Conservation (phyloP, 2,329 filamentous ascomycete genomes). For the Mollisiaceae sp. region DNA sequence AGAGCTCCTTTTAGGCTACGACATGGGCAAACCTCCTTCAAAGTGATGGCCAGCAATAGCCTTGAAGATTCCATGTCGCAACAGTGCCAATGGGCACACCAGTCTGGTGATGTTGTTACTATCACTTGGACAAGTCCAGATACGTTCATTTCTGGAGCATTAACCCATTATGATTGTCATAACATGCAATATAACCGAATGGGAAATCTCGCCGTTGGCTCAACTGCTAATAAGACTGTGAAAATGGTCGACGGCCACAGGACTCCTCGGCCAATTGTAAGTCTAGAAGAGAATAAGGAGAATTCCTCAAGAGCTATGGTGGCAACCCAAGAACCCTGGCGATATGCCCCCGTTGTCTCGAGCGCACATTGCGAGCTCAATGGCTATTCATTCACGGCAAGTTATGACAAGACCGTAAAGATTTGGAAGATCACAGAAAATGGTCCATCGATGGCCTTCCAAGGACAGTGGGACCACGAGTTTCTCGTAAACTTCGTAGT, state of each 20-base stretch:
- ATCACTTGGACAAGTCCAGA: conserved; percentile 60
- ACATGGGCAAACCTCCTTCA: conserved; percentile 32
- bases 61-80: conserved; percentile 58
- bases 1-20: conserved; percentile 26
- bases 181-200: conserved; percentile 72
- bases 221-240: conserved; percentile 50
- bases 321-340: conserved; percentile 64
- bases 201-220: conserved; percentile 65
- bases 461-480: conserved; percentile 60
- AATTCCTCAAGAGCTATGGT: conserved; percentile 63
- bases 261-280: conserved; percentile 57
- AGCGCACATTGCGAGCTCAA: conserved; percentile 58
- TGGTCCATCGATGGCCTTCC: conserved; percentile 47
- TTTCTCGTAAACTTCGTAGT: conserved; percentile 68
- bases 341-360: conserved; percentile 67
- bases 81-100: conserved; percentile 62
- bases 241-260: conserved; percentile 61
- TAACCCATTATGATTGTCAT: conserved; percentile 64
- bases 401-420: conserved; percentile 67
- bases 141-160: conserved; percentile 65
- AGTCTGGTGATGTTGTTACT: conserved; percentile 65
- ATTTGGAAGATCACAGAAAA: conserved; percentile 56
- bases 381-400: conserved; percentile 60
- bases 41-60: conserved; percentile 26
- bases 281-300: conserved; percentile 49